A percentile compares a stretch with the other conserved stretches of the same genome.
These are phyloP conservation scores for Marasmius sp. DNA, from an alignment of 1,284 basidiomycete genomes.

Conservation along the genomic window DNA sequence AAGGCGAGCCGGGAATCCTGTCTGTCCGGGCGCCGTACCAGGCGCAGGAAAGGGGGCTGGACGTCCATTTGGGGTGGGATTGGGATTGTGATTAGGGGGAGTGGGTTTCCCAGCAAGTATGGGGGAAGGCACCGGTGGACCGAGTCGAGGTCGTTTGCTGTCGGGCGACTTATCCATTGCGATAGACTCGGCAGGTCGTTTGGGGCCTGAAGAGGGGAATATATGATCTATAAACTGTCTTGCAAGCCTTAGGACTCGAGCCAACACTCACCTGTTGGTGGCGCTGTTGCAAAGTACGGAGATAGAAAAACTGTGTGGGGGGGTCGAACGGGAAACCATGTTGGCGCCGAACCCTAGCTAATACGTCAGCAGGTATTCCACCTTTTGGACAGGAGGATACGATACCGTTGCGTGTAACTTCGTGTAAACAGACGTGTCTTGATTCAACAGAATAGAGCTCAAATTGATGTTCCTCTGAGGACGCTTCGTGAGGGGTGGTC, in stretches of 20 bases:
- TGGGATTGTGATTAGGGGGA: not conserved
- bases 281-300: not conserved
- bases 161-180: not conserved
- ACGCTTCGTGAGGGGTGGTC: not conserved
- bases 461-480: not conserved
- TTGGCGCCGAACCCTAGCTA: not conserved
- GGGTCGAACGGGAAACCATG: not conserved
- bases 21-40: not conserved
- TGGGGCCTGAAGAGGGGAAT: not conserved
- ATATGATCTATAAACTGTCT: no score
- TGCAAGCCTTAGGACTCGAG: no score
- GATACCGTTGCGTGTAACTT: not conserved
- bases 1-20: not conserved
- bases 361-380: no score
- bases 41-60: not conserved
- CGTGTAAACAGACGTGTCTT: not conserved
- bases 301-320: not conserved
- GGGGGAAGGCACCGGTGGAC: not conserved
- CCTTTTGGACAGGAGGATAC: not conserved
- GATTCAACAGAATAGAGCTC: not conserved
- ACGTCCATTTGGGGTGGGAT: not conserved
- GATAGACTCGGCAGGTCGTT: not conserved
- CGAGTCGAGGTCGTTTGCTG: not conserved
- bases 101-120: not conserved
- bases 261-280: not conserved